A percentile compares a stretch with the other conserved stretches of the same genome.
These are phyloP conservation scores for Scheffersomyces coipomensis DNA, from an alignment of 805 yeast species.

Conservation along the genomic window DNA sequence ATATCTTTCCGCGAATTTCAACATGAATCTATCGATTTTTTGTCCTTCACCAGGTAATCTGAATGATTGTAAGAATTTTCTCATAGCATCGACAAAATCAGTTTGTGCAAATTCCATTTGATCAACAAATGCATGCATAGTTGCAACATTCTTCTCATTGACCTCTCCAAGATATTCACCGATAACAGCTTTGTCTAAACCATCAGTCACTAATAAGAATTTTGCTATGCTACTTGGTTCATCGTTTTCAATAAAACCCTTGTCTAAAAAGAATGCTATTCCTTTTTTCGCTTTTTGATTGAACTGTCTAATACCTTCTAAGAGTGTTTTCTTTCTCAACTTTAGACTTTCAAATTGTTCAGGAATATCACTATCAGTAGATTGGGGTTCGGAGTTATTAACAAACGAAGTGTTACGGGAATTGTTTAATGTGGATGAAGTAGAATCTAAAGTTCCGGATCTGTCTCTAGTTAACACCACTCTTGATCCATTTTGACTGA, in stretches of 20 bases:
- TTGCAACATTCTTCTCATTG: constrained; percentile 67
- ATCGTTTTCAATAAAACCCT: constrained; percentile 61
- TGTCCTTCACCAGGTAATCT: constrained; percentile 98
- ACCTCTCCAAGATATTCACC: constrained; percentile 96
- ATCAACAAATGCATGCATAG: constrained; percentile 94
- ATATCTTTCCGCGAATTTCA: constrained; percentile 92
- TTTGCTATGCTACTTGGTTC: constrained; percentile 70
- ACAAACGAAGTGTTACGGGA: constrained; percentile 24
- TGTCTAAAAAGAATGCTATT: constrained; percentile 54
- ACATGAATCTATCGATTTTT: constrained; percentile 93
- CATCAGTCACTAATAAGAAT: constrained; percentile 68
- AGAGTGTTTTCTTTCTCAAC: constrained; percentile 74
- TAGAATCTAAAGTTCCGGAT: constrained; percentile 29
- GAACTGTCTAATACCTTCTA: constrained; percentile 76
- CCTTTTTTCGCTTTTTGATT: constrained; percentile 87
- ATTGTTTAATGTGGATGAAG: constrained; percentile 18
- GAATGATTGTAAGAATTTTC: constrained; percentile 81
- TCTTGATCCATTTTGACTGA: constrained; percentile 8
- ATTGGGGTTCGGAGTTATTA: constrained; percentile 7
- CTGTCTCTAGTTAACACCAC: constrained; percentile 20
- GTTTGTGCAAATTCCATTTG: constrained; percentile 69
- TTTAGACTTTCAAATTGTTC: constrained; percentile 83
- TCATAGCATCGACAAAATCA: constrained; percentile 81
- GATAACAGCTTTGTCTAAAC: constrained; percentile 76
- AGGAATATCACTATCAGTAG: constrained; percentile 63